Base-by-base conservation (phyloP, 2,329 filamentous ascomycete species). In the Colletotrichum sp. region DNA sequence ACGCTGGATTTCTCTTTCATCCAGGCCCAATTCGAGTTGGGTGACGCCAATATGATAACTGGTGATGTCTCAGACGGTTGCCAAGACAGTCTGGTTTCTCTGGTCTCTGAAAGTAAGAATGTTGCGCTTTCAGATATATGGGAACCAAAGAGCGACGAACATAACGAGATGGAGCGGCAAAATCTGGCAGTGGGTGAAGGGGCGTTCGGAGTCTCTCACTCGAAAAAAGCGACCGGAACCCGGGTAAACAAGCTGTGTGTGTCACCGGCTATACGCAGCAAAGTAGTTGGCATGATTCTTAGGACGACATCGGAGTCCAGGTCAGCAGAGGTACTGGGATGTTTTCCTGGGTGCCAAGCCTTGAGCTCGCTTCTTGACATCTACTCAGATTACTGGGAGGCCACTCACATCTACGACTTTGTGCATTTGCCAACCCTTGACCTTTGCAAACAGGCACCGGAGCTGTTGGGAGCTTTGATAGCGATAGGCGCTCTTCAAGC, bases 21-120 rank as follows among this genome's bases (percentile, higher is more conserved):
- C n/a, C 43, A 48, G 43, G 43, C 43, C 6, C 43, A 48, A 4
- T 48, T 48, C 8, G 43, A 48, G 43, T 5, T 48, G 6, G 10
- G 43, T 7, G 43, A 48, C n/a, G 16, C 43, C 43, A 48, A 48
- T n/a, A 48, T 21, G 6, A 48, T 21, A n/a, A 3, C 43, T 48
- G 18, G 43, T 21, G 43, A 60, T 30, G 57, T 32, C 18, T 60
- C 16, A 1, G 57, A 60, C 5, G 5, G 1, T 30, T 60, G 4
- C 26, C 16, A 61, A 34, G 28, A n/a, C 30, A 21, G 89, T 61
- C 58, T 24, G 3, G n/a, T 21, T 48, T 8, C 43, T 48, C 10
- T 48, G 43, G 43, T 12, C 18, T 21, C 18, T 13, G n/a, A 21
- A 48, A 48, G 43, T 7, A 48, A 21, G 10, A 48, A 13, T 48